Base-by-base conservation (phyloP, 129 eudicot species). In the Saposhnikovia divaricata region DNA sequence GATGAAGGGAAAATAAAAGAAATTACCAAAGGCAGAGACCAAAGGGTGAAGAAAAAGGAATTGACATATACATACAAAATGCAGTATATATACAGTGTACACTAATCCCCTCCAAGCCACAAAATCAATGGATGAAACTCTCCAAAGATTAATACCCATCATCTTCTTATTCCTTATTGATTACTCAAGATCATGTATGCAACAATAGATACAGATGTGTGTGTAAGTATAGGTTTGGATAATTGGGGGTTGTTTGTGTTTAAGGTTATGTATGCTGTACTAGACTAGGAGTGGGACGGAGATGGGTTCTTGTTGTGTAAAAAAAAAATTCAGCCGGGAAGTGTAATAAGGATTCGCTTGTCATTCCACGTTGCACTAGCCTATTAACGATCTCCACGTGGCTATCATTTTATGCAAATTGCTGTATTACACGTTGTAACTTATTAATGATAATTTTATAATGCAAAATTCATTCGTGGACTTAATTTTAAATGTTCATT, bases 1-100 rank as follows among this genome's bases (percentile, higher is more conserved):
- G 3, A 1, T 47, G 16, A 47, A 12, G 0, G 46, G 34, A 43
- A 34, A 1, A 42, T 5, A 83, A 61, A 39, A 85, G 27, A 51
- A 18, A 73, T n/a, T 75, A 94, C 98, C 97, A 77, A 77, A 78
- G 66, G 97, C 97, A 79, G 98, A 87, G 78, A 95, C 97, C 63
- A 94, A 89, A 10, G 98, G 98, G 25, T 92, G 97, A 34, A 94
- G 98, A 43, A 94, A 92, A 25, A 95, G 86, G 81, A 93, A 82
- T 76, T 95, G 98, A 76, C 94, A 95, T 51, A 82, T 89, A 70
- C 92, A 81, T 2, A 95, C 97, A 78, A 95, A 95, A 89, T 95
- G 92, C 57, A 95, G 88, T 51, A 95, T 87, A 59, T 90, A 87
- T n/a, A 90, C 13, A 28, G 94, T 80, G 88, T 83, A 92, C 0